phyloP scores from a whole-genome alignment of 2,329 filamentous ascomycete genomes.

The Fusarium albidum region DNA sequence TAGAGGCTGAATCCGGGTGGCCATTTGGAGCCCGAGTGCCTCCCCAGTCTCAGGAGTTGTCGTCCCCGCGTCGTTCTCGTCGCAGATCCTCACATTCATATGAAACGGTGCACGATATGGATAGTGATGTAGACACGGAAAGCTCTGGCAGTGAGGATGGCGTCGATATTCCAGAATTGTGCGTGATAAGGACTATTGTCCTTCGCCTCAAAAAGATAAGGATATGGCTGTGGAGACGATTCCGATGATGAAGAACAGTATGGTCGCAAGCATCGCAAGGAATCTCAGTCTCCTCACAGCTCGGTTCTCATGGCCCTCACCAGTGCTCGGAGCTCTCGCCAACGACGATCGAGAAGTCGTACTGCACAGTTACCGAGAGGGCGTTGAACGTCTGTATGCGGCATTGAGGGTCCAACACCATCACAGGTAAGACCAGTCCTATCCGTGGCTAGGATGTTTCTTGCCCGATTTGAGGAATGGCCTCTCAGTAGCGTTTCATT shows the following conservation, averaged over 20 bases:
- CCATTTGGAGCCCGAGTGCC: slow-evolving; percentile 1
- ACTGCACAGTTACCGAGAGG: no score
- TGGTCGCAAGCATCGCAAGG: slow-evolving; percentile 8
- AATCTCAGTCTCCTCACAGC: neutral
- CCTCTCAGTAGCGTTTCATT: slow-evolving; percentile 13
- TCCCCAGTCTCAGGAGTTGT: neutral
- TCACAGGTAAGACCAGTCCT: neutral
- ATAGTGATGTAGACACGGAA: slow-evolving; percentile 10
- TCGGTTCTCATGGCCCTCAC: neutral
- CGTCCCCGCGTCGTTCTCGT: slow-evolving; percentile 7
- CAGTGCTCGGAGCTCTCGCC: slow-evolving; percentile 3
- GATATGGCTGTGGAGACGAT: slow-evolving; percentile 1
- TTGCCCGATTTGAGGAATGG: slow-evolving; percentile 19
- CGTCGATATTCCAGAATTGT: slow-evolving; percentile 2
- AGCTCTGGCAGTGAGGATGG: slow-evolving; percentile 13
- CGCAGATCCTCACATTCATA: slow-evolving; percentile 5
- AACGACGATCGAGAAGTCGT: neutral
- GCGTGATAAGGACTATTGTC: slow-evolving; percentile 13
- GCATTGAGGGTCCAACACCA: no score
- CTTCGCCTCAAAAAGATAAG: slow-evolving; percentile 2
- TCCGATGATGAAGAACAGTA: slow-evolving; percentile 6
- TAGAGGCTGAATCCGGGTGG: slow-evolving; percentile 1
- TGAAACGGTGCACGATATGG: slow-evolving; percentile 10
- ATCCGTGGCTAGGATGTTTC: neutral
- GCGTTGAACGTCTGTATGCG: no score